These are phyloP conservation scores for Candida ortonii DNA, from an alignment of 805 yeast genomes.

Conservation along the genomic window DNA sequence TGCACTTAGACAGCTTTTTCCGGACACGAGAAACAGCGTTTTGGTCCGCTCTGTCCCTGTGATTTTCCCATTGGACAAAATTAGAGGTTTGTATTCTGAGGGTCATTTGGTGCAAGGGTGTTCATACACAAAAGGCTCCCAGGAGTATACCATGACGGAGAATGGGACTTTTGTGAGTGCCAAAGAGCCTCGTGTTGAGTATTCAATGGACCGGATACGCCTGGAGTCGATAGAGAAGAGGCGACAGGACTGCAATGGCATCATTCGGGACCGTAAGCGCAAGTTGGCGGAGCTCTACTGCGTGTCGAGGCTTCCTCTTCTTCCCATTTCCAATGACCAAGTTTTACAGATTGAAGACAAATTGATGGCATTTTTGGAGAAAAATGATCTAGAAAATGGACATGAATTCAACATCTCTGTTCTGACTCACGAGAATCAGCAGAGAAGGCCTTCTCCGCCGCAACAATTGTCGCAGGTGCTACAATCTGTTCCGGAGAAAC, in stretches of 20 bases:
- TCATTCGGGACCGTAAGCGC: constrained; percentile 51
- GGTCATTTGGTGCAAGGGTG: too few relatives aligned
- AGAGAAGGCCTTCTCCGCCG: constrained; percentile 30
- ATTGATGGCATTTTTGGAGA: constrained; percentile 44
- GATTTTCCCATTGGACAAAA: too few relatives aligned
- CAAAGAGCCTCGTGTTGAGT: too few relatives aligned
- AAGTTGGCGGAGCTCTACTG: constrained; percentile 62
- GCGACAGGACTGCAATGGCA: constrained; percentile 39
- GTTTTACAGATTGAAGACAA: constrained; percentile 39
- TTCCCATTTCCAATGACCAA: constrained; percentile 40
- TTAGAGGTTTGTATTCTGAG: too few relatives aligned
- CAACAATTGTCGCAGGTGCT: constrained; percentile 21
- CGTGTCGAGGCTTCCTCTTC: constrained; percentile 49
- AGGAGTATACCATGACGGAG: too few relatives aligned
- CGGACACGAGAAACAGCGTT: too few relatives aligned
- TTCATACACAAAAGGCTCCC: too few relatives aligned
- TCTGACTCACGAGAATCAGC: constrained; percentile 34
- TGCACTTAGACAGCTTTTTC: too few relatives aligned
- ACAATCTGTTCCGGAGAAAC: constrained; percentile 1
- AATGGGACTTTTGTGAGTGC: too few relatives aligned
- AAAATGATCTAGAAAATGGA: constrained; percentile 51
- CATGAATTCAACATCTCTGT: constrained; percentile 36
- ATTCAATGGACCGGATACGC: constrained; percentile 41
- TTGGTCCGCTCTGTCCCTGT: too few relatives aligned
- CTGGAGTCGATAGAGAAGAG: constrained; percentile 45